Evolutionary conservation across 208 protist species (phyloP).

Genomic region (Crithidia bombi): DNA sequence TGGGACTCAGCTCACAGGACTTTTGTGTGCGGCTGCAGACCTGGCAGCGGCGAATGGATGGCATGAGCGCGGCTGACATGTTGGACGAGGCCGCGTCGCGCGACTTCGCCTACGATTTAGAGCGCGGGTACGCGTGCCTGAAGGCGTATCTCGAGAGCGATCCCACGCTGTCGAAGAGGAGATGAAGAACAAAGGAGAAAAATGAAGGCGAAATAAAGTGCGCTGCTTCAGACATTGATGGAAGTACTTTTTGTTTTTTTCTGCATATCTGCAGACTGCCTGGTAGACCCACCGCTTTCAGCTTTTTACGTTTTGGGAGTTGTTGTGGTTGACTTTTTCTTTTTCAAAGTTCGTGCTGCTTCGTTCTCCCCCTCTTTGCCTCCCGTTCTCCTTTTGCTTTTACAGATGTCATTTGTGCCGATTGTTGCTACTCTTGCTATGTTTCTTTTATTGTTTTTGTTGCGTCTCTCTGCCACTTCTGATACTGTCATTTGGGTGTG

Average conservation of each 20-base stretch:
- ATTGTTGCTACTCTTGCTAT: too few relatives aligned
- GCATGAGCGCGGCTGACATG: slow-evolving; percentile 92
- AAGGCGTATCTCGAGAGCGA: slow-evolving; percentile 74
- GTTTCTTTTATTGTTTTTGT: too few relatives aligned
- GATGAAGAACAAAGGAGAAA: neutral
- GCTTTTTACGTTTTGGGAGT: too few relatives aligned
- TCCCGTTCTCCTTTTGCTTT: too few relatives aligned
- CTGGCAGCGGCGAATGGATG: slow-evolving; percentile 84
- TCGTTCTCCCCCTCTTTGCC: too few relatives aligned
- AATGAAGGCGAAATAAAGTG: neutral
- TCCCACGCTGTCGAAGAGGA: slow-evolving; percentile 19
- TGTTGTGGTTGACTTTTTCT: too few relatives aligned
- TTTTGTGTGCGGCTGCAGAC: slow-evolving; percentile 59
- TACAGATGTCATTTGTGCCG: too few relatives aligned
- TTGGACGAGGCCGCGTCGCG: slow-evolving; percentile 79
- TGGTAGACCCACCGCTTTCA: too few relatives aligned
- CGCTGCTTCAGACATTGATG: neutral
- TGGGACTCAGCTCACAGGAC: slow-evolving; percentile 52
- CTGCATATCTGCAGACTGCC: neutral
- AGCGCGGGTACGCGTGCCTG: slow-evolving; percentile 84
- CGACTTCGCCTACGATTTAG: slow-evolving; percentile 93
- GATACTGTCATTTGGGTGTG: too few relatives aligned
- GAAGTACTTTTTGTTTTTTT: neutral
- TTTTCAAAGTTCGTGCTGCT: too few relatives aligned
- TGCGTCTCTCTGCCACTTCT: too few relatives aligned